Base-by-base conservation (phyloP, 108 stramenopile genomes). In the Pseudonitzschia pungens region DNA sequence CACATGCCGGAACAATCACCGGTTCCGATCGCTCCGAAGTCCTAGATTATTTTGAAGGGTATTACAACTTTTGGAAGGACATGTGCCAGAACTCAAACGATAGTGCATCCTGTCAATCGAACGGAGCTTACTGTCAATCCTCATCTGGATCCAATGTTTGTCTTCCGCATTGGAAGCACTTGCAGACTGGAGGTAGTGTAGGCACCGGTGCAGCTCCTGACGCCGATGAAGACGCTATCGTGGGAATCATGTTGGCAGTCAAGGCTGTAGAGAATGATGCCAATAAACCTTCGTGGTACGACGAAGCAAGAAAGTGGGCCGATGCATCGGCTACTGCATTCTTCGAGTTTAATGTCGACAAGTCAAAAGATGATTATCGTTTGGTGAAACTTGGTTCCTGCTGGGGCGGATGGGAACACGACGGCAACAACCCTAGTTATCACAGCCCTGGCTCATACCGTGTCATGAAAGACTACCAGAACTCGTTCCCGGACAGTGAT, bases 391-490 rank as follows among this genome's bases (percentile, higher is more conserved):
- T 77, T 21, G 77, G 77, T 15, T 43, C 77, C 0, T 77, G 77
- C 52, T 77, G 77, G 77, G 77, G 77, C 20, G 77, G 77, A 33
- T 77, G 77, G 77, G 77, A 29, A 21, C 24, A 36, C 21, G 40
- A 26, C 41, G 77, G 77, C 65, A 77, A 77, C 52, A 77, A 77
- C 57, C 77, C 77, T 21, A 63, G 58, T 21, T 77, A 77, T 31
- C 77, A 77, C 48, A 48, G 71, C 15, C 77, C 77, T 59, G 77
- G 71, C 20, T 32, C 55, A 20, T 77, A 73, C 50, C 53, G 60
- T 11, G 65, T 73, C 31, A 77, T 77, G 77, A 43, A 71, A 33
- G 77, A 77, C 31, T 77, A 63, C 56, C 77, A 77, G 50, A 33
- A 43, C 1, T 52, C 70, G 7, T 72, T 68, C 65, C 56, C 70